A percentile compares a stretch with the other conserved stretches of the same genome.
phyloP scores from a whole-genome alignment of 139 green algal species.

The Tetraselmis chui region DNA sequence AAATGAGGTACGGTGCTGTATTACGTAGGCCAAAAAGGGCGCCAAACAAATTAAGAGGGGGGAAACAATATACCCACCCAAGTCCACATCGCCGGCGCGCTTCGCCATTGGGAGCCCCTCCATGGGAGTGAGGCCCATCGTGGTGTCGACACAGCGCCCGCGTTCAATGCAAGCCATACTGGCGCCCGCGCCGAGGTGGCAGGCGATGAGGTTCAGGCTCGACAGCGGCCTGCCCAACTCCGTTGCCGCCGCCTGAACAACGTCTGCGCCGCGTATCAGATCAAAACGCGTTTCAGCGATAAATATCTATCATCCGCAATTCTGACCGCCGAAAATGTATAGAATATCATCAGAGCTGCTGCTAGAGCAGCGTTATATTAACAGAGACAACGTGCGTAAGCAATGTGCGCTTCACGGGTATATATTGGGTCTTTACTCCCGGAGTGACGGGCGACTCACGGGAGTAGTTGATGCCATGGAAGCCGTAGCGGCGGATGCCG shows the following conservation, averaged over 20 bases:
- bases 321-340: too few species aligned
- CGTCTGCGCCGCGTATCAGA: neutral
- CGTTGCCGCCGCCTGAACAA: neutral
- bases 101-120: constrained; percentile 40
- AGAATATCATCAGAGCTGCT: too few species aligned
- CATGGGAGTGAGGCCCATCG: constrained; percentile 77
- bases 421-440: too few species aligned
- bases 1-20: too few species aligned
- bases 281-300: too few species aligned
- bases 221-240: constrained; percentile 45
- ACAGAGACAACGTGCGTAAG: too few species aligned
- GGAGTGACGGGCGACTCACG: neutral
- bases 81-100: neutral
- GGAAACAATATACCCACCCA: too few species aligned
- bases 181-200: constrained; percentile 72
- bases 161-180: constrained; percentile 64
- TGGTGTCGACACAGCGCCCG: constrained; percentile 67
- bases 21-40: too few species aligned
- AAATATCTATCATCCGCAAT: too few species aligned
- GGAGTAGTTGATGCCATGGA: constrained; percentile 34
- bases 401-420: too few species aligned
- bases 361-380: too few species aligned
- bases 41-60: too few species aligned
- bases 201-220: constrained; percentile 67
- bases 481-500: constrained; percentile 44